Evolutionary conservation across 2,329 filamentous ascomycete species (phyloP), one percentile per base, ranked within the genome.

Genomic region (Aspergillus sp.): DNA sequence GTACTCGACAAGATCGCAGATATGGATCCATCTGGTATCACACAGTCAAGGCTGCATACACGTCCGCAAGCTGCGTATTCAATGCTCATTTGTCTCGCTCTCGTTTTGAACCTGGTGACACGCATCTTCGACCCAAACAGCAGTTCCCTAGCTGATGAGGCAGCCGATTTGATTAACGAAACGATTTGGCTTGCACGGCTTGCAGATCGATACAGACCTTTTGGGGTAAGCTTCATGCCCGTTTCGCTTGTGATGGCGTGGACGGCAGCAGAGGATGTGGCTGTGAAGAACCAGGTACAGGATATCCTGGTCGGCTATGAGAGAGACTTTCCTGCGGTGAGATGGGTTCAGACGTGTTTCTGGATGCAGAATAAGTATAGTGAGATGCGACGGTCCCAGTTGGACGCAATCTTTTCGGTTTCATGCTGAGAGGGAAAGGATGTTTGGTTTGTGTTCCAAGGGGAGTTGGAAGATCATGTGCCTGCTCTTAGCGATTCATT

Each of bases 141-240:
- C 15, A 15, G 8, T 1, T 19, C 56, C 1, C 56, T 69, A 2
- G 41, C 45, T 3, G 21, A 52, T 4, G 64, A 68, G 17, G 50
- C 59, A 4, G n/a, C 9, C 2, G 47, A 51, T 3, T 55, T 65
- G 11, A 60, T 62, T 15, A 58, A 60, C 12, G 54, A 62, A n/a
- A 54, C 63, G 12, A 46, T 63, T 3, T 53, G 46, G 4, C 41
- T 64, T 5, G 57, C 64, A 2, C 51, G 62, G 15, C 24, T 61
- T 15, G 61, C 65, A 9, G 56, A 56, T 15, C 48, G 53, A 11
- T 60, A 67, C 50, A 59, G 66, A 9, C 67, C 66, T 1, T 48
- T 69, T 6, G 66, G 66, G 3, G 61, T 65, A 9, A 57, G 60
- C 11, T 66, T 66, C 24, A 57, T 64, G 39, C 59, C 62, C 3